Percentiles rank a stretch among this genome's conserved stretches.
phyloP scores from a whole-genome alignment of 306 rosid genomes.

The Rosa lucieae region DNA sequence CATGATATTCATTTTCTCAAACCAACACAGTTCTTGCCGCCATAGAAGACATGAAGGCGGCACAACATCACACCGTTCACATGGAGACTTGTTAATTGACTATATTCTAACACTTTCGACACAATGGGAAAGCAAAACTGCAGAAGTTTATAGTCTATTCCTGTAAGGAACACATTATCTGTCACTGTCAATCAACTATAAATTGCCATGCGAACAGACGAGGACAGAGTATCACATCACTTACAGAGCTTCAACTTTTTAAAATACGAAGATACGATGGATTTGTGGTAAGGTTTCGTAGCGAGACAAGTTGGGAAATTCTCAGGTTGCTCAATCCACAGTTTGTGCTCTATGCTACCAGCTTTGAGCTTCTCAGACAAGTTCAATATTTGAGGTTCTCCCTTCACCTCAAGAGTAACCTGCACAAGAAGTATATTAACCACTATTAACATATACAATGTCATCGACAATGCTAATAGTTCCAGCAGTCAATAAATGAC shows the following conservation, averaged over 20 bases:
- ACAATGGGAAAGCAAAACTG: not conserved
- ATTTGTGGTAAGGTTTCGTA: conserved; percentile 79
- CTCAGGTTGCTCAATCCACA: conserved; percentile 89
- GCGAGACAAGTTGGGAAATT: conserved; percentile 82
- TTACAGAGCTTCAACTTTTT: conserved; percentile 84
- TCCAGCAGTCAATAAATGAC: not conserved
- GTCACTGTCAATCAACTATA: not conserved
- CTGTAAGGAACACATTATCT: not conserved
- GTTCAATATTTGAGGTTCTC: conserved; percentile 67
- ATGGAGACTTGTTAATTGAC: not conserved
- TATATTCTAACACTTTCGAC: not conserved
- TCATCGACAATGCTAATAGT: not conserved
- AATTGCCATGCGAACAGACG: not conserved
- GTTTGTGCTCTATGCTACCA: conserved; percentile 62
- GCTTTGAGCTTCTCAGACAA: conserved; percentile 65
- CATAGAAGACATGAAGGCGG: not conserved
- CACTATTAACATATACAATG: not conserved
- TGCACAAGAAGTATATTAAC: conserved; percentile 23
- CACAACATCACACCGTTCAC: not conserved
- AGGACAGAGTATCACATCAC: conserved; percentile 33
- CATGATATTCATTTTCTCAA: not conserved
- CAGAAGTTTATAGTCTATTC: not conserved
- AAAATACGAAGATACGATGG: conserved; percentile 54
- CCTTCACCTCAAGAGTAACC: conserved; percentile 88
- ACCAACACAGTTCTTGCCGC: not conserved